A percentile compares a stretch with the other conserved stretches of the same genome.
Conservation (phyloP, 2,329 filamentous ascomycete genomes). For the Fusarium pseudonygamai region DNA sequence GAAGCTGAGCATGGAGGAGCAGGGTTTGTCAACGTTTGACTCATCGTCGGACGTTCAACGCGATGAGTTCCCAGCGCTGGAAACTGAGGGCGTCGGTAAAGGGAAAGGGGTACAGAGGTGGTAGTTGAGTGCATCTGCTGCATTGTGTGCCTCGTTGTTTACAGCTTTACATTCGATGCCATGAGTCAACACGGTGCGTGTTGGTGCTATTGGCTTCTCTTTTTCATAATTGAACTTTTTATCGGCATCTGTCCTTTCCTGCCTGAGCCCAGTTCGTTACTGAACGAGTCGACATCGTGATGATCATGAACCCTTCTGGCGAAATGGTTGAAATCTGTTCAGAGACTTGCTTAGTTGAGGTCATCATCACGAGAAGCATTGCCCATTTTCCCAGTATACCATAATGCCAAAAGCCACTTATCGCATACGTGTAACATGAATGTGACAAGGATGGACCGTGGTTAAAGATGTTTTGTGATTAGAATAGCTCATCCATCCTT, state of each 20-base stretch:
- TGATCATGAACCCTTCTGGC: neutral
- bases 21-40: conserved; percentile 44
- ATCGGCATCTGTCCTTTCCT: neutral
- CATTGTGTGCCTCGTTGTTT: neutral
- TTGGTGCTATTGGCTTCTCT: neutral
- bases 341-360: neutral
- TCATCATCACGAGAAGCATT: neutral
- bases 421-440: neutral
- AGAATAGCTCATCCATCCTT: neutral
- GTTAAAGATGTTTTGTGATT: neutral
- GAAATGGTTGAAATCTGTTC: neutral
- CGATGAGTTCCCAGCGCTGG: conserved; percentile 55
- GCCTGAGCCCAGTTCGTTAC: neutral
- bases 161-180: neutral
- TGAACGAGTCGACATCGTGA: neutral
- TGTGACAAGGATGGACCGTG: neutral
- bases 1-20: conserved; percentile 67
- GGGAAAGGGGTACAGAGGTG: conserved; percentile 50
- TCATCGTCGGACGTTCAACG: conserved; percentile 23
- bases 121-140: conserved; percentile 27
- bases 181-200: neutral
- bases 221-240: conserved; percentile 5
- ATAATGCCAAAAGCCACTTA: neutral
- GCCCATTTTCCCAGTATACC: neutral
- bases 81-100: conserved; percentile 55